Conservation (phyloP, 2,329 filamentous ascomycete species). For the Xylaria polymorpha region DNA sequence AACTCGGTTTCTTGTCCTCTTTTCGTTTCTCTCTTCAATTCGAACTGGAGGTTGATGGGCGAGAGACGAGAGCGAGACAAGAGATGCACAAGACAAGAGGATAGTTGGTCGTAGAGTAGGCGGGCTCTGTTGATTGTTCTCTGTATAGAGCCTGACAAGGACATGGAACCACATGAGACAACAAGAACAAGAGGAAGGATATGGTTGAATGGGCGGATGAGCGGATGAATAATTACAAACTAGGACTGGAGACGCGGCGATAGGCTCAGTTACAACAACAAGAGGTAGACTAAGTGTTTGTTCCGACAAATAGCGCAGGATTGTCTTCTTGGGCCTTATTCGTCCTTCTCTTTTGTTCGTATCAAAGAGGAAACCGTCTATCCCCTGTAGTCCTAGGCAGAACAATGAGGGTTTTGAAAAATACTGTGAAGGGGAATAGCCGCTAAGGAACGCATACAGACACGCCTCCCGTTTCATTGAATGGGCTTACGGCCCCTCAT, state of each 20-base stretch:
- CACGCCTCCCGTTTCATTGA: conserved; percentile 27
- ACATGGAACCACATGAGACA: conserved; percentile 36
- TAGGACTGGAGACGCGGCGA: conserved; percentile 18
- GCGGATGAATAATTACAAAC: conserved; percentile 19
- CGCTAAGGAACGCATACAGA: conserved; percentile 29
- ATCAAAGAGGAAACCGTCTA: conserved; percentile 30
- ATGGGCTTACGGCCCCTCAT: conserved; percentile 2
- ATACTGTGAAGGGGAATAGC: conserved; percentile 20
- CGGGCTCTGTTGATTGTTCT: conserved; percentile 37
- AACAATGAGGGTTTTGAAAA: conserved; percentile 35
- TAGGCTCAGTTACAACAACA: conserved; percentile 21
- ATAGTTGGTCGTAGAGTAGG: conserved; percentile 36
- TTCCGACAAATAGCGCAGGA: conserved; percentile 28
- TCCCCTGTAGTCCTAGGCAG: conserved; percentile 17
- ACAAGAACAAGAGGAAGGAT: conserved; percentile 31
- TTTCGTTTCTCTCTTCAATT: conserved; percentile 19
- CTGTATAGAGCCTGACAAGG: conserved; percentile 14
- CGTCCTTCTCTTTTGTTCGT: conserved; percentile 36
- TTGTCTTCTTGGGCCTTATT: conserved; percentile 35
- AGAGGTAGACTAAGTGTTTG: conserved; percentile 39
- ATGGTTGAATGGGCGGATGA: conserved; percentile 21
- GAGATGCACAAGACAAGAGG: conserved; percentile 34
- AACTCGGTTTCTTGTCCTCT: conserved; percentile 20
- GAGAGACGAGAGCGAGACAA: conserved; percentile 34
- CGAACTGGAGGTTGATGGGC: conserved; percentile 16